Conservation (phyloP, 2,329 filamentous ascomycete genomes). For the Xylaria multiplex region DNA sequence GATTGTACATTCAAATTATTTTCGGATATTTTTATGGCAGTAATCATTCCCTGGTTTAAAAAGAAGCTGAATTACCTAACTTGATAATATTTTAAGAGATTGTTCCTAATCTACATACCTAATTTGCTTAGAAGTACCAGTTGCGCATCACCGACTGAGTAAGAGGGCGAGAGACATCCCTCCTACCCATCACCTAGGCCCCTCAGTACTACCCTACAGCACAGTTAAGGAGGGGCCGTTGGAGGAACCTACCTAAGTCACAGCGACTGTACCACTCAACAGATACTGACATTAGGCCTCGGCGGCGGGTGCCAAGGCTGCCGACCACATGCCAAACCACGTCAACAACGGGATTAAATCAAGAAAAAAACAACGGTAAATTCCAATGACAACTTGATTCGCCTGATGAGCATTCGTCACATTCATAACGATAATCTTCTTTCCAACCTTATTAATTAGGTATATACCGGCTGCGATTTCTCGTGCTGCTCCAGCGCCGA, state of each 20-base stretch:
- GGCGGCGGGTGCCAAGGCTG: slow-evolving; percentile 20
- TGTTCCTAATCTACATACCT: no score
- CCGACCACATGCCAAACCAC: slow-evolving; percentile 32
- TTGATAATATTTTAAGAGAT: no score
- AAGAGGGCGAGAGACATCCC: background rate
- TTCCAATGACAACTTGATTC: background rate
- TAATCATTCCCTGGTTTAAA: no score
- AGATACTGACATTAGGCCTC: background rate
- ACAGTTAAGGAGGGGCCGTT: no score
- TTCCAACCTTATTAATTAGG: background rate
- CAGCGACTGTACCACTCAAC: no score
- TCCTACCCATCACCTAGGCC: background rate
- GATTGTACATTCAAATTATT: background rate
- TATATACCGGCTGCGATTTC: background rate
- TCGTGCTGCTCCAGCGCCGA: slow-evolving; percentile 11
- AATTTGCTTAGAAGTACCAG: background rate
- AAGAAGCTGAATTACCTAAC: no score
- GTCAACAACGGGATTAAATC: slow-evolving; percentile 12
- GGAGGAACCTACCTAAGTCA: no score
- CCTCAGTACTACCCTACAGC: no score
- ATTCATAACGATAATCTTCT: background rate
- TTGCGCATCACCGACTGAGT: background rate
- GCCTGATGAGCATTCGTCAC: no score
- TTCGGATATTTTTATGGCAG: no score
- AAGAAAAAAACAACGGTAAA: background rate